Conservation (phyloP, 345 rosid genomes). For the Pugionium dolabratum region DNA sequence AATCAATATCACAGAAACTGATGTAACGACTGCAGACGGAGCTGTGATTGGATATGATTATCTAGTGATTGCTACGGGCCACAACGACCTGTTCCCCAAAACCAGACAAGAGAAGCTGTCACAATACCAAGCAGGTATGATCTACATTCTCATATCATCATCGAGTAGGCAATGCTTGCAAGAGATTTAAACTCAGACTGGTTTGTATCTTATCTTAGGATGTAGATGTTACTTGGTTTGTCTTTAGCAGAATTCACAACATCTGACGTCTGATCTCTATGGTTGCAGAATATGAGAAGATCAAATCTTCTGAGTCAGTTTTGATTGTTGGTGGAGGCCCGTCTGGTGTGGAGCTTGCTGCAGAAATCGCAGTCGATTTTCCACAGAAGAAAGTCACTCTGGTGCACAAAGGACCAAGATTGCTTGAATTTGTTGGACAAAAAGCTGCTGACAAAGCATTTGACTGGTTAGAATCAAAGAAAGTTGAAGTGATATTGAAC, state of each 20-base stretch:
- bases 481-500: slow-evolving; percentile 67
- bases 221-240: not conserved
- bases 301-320: slow-evolving; percentile 65
- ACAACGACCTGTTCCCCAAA: slow-evolving; percentile 52
- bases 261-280: not conserved
- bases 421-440: slow-evolving; percentile 73
- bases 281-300: slow-evolving; percentile 69
- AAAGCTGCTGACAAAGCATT: slow-evolving; percentile 69
- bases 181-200: not conserved
- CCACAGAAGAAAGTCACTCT: slow-evolving; percentile 76
- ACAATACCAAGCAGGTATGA: slow-evolving; percentile 55
- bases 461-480: slow-evolving; percentile 70
- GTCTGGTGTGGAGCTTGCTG: slow-evolving; percentile 90
- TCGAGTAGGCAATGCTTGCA: not conserved
- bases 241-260: not conserved
- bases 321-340: slow-evolving; percentile 95
- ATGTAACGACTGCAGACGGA: slow-evolving; percentile 62
- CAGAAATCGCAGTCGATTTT: slow-evolving; percentile 77
- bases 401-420: slow-evolving; percentile 76
- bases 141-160: not conserved
- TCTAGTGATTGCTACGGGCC: slow-evolving; percentile 87
- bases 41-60: slow-evolving; percentile 55
- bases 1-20: slow-evolving; percentile 52
- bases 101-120: slow-evolving; percentile 60
- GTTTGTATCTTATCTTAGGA: not conserved